A percentile compares a stretch with the other conserved stretches of the same genome.
These are phyloP conservation scores for Tricholoma matsutake DNA, from an alignment of 768 basidiomycete species.

Conservation along the genomic window DNA sequence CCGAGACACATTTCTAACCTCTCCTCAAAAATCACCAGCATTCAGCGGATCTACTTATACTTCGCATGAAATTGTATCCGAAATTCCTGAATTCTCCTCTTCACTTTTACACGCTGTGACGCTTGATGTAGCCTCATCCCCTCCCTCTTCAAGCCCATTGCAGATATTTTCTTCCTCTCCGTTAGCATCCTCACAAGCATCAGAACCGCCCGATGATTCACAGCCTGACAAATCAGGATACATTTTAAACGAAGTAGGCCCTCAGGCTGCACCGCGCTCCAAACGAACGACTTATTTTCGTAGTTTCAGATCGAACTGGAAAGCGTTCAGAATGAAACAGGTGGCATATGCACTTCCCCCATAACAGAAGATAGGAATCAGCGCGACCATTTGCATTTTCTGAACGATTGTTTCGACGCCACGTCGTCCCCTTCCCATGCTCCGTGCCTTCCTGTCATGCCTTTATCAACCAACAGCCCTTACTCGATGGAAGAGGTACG, in stretches of 20 bases:
- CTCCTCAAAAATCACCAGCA: background rate
- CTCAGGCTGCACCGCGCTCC: no score
- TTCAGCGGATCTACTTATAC: background rate
- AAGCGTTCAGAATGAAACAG: background rate
- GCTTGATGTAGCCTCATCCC: conserved; percentile 17
- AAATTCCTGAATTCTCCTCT: background rate
- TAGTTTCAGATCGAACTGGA: background rate
- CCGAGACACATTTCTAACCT: background rate
- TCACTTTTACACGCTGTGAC: background rate
- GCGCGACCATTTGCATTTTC: background rate
- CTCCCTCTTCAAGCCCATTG: conserved; percentile 48
- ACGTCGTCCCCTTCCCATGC: background rate
- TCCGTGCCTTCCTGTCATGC: background rate
- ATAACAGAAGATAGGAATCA: background rate
- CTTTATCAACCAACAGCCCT: no score
- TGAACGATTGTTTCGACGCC: background rate
- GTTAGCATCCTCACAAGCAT: conserved; percentile 29
- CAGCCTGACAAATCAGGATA: background rate
- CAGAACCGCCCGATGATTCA: background rate
- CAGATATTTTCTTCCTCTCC: conserved; percentile 44
- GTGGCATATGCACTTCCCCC: background rate
- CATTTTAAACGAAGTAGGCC: conserved; percentile 5
- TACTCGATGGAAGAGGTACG: background rate
- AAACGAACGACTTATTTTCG: background rate
- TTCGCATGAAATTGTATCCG: background rate